A percentile compares a stretch with the other conserved stretches of the same genome.
These are phyloP conservation scores for Plectosphaerella plurivora DNA, from an alignment of 2,329 filamentous ascomycete species.

Conservation along the genomic window DNA sequence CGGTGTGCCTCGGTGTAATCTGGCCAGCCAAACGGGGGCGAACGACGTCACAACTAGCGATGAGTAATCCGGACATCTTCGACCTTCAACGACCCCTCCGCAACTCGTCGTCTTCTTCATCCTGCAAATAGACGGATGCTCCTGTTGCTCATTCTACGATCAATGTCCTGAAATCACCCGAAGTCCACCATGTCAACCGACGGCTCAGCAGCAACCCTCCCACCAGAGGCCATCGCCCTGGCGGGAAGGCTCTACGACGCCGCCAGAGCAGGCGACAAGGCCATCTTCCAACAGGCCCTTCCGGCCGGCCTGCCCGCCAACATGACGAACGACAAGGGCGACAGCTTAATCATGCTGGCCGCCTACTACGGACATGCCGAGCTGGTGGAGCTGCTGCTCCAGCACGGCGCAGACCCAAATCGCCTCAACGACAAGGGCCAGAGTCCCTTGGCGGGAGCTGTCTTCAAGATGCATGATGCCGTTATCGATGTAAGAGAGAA, in stretches of 20 bases:
- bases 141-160: too few species aligned
- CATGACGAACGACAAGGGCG: constrained; percentile 68
- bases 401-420: constrained; percentile 63
- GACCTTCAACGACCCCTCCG: too few species aligned
- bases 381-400: constrained; percentile 55
- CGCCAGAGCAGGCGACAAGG: constrained; percentile 54
- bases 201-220: constrained; percentile 26
- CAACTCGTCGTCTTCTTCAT: too few species aligned
- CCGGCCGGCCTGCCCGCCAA: constrained; percentile 63
- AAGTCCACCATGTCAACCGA: background rate
- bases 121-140: too few species aligned
- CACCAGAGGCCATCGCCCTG: constrained; percentile 62
- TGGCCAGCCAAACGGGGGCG: too few species aligned
- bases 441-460: constrained; percentile 64
- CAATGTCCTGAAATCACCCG: too few species aligned
- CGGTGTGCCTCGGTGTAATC: too few species aligned
- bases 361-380: constrained; percentile 64
- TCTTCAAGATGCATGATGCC: constrained; percentile 66
- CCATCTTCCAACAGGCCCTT: constrained; percentile 59
- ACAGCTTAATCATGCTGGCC: constrained; percentile 71
- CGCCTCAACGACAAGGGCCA: constrained; percentile 64
- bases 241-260: constrained; percentile 64
- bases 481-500: constrained; percentile 49
- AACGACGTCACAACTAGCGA: too few species aligned
- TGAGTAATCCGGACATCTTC: too few species aligned